Evolutionary conservation across 257 asterid species (phyloP).

Genomic region (Nicotiana tabacum): DNA sequence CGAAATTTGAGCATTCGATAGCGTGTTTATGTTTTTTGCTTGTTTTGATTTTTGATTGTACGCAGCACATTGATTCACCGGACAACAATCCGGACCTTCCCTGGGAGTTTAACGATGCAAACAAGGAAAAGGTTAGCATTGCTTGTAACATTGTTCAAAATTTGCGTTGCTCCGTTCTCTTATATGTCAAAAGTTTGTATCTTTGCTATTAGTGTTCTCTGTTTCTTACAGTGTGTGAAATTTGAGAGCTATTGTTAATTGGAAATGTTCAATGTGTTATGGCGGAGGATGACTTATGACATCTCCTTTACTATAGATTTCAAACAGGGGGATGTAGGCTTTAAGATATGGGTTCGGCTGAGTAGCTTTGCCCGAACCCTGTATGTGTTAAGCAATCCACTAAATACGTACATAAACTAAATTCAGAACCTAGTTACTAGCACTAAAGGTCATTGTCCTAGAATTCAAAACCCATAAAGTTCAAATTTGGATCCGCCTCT

Average conservation of each 20-base stretch:
- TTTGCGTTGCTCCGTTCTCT: not conserved
- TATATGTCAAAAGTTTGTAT: not conserved
- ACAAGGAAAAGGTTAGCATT: conserved; percentile 59
- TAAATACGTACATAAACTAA: too few relatives aligned
- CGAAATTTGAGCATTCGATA: not conserved
- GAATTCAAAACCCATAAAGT: too few relatives aligned
- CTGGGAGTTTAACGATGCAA: conserved; percentile 69
- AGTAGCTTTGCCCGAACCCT: too few relatives aligned
- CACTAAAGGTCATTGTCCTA: too few relatives aligned
- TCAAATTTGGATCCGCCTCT: too few relatives aligned
- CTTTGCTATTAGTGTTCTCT: not conserved
- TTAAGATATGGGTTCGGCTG: too few relatives aligned
- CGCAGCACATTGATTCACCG: conserved; percentile 80
- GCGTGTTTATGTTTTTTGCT: not conserved
- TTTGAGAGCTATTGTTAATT: not conserved
- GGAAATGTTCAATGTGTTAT: not conserved
- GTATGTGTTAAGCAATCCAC: too few relatives aligned
- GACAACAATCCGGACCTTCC: conserved; percentile 78
- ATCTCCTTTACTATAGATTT: not conserved
- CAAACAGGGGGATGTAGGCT: too few relatives aligned
- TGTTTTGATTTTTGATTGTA: not conserved
- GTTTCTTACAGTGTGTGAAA: not conserved
- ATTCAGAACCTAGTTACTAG: too few relatives aligned
- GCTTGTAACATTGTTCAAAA: not conserved
- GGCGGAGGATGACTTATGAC: not conserved